Percentiles rank a stretch among this genome's conserved stretches.
Conservation (phyloP, 208 protist genomes). For the Kentomonas sorsogonicus region DNA sequence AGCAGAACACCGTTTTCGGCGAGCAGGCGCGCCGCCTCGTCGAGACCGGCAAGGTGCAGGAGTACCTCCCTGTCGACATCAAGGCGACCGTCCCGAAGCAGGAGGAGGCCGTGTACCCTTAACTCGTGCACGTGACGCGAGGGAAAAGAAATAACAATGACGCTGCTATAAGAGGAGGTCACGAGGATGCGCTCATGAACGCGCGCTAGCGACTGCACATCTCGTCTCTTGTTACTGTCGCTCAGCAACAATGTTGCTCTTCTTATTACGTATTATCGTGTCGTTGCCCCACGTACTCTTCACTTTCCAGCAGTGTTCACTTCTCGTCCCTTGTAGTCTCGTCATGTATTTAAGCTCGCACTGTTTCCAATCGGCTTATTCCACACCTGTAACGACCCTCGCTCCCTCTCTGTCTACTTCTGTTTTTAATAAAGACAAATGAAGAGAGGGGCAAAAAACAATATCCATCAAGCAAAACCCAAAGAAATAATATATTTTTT, state of each 20-base stretch:
- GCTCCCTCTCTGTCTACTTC: no score
- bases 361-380: no score
- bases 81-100: constrained; percentile 56
- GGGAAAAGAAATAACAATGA: constrained; percentile 3
- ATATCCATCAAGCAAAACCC: neutral
- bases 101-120: constrained; percentile 60
- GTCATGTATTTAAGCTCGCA: no score
- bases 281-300: no score
- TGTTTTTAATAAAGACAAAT: constrained; percentile 1
- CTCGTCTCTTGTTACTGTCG: neutral
- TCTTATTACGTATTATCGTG: neutral
- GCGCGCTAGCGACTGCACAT: no score
- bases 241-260: neutral
- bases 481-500: constrained; percentile 7
- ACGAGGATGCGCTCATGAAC: neutral
- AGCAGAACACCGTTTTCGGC: constrained; percentile 86
- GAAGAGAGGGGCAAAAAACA: neutral
- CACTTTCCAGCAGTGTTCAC: no score
- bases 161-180: neutral
- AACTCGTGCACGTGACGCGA: constrained; percentile 9
- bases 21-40: constrained; percentile 83
- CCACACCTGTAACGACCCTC: no score
- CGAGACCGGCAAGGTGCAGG: constrained; percentile 75
- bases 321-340: no score
- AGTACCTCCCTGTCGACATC: constrained; percentile 82